These are phyloP conservation scores for Globisporangium splendens DNA, from an alignment of 352 stramenopile species.

Conservation along the genomic window DNA sequence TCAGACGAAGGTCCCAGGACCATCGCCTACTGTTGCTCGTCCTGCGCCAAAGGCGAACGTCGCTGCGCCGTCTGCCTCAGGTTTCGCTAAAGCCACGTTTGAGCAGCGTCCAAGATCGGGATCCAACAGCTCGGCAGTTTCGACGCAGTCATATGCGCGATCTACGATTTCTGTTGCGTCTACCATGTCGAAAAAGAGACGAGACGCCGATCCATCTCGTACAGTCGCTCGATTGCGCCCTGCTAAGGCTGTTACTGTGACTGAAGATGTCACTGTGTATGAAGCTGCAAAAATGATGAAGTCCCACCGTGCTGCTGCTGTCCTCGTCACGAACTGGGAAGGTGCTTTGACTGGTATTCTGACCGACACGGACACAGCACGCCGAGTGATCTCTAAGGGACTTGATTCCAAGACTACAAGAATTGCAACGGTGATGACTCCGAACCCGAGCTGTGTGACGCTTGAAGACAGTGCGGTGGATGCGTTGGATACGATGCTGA, in stretches of 20 bases:
- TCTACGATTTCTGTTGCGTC: slow-evolving; percentile 83
- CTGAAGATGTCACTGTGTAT: slow-evolving; percentile 72
- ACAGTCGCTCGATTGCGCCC: slow-evolving; percentile 76
- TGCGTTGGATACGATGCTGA: slow-evolving; percentile 85
- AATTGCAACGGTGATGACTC: slow-evolving; percentile 84
- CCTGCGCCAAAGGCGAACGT: slow-evolving; percentile 10
- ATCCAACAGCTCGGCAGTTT: slow-evolving; percentile 73
- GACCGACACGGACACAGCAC: slow-evolving; percentile 89
- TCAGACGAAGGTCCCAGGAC: slow-evolving; percentile 5
- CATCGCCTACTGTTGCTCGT: slow-evolving; percentile 15
- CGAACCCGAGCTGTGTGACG: slow-evolving; percentile 77
- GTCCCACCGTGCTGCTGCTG: slow-evolving; percentile 87
- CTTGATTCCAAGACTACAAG: slow-evolving; percentile 60
- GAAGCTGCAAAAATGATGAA: slow-evolving; percentile 90
- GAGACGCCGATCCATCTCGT: slow-evolving; percentile 50
- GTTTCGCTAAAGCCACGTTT: slow-evolving; percentile 9
- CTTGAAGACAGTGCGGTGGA: slow-evolving; percentile 81
- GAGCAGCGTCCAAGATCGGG: slow-evolving; percentile 53
- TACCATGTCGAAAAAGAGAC: slow-evolving; percentile 70
- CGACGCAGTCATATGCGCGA: slow-evolving; percentile 69
- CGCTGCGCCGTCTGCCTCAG: slow-evolving; percentile 1
- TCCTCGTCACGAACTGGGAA: slow-evolving; percentile 87
- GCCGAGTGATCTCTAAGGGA: slow-evolving; percentile 74
- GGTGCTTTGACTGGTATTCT: slow-evolving; percentile 93
- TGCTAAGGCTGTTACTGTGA: slow-evolving; percentile 88